Conservation (phyloP, 345 rosid genomes). For the Dipteronia dyeriana region DNA sequence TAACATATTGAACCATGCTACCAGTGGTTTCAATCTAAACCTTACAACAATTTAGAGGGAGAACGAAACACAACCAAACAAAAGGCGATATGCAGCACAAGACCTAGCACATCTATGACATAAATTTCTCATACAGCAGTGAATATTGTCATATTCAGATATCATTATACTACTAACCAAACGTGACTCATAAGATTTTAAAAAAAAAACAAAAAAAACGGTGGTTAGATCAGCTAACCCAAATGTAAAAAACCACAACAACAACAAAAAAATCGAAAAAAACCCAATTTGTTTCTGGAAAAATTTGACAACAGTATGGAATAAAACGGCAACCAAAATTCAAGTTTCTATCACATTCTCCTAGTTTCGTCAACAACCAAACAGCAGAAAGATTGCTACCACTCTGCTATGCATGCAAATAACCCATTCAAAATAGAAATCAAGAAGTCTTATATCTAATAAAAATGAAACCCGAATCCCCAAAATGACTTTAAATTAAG, state of each 20-base stretch:
- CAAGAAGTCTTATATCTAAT: not conserved
- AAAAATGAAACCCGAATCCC: conserved; percentile 18
- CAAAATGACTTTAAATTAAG: conserved; percentile 19
- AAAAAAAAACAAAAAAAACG: not conserved
- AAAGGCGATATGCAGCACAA: not conserved
- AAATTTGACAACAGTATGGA: not conserved
- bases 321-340: not conserved
- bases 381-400: not conserved
- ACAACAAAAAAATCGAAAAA: not conserved
- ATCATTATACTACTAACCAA: not conserved
- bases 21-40: not conserved
- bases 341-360: not conserved
- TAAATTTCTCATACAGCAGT: not conserved
- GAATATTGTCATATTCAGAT: not conserved
- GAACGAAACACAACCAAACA: not conserved
- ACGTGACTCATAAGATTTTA: not conserved
- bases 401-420: conserved; percentile 11
- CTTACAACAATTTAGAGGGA: not conserved
- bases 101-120: not conserved
- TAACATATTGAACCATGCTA: not conserved
- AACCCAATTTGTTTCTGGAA: not conserved
- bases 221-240: conserved; percentile 5
- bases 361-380: conserved; percentile 26
- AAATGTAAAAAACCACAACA: not conserved
- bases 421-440: conserved; percentile 9